Conservation (phyloP, 1,139 yeast genomes). For the Spathaspora sp. region DNA sequence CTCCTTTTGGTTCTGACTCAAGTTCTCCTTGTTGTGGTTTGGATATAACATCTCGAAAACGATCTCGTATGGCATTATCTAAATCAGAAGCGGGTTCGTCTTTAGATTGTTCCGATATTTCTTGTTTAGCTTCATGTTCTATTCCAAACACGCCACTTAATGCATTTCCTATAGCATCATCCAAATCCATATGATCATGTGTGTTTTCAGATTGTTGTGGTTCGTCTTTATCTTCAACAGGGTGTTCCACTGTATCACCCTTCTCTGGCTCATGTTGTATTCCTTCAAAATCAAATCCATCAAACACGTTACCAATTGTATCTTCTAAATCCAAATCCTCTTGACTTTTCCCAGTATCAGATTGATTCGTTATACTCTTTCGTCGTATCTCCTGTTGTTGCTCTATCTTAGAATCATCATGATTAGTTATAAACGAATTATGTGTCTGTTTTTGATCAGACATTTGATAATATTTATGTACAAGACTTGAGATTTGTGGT, state of each 20-base stretch:
- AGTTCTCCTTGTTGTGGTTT: neutral
- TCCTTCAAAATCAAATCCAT: constrained; percentile 23
- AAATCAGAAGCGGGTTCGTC: constrained; percentile 12
- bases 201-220: neutral
- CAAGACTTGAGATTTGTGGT: neutral
- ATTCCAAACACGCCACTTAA: constrained; percentile 5
- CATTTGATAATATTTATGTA: neutral
- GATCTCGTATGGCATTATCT: constrained; percentile 31
- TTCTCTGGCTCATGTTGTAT: constrained; percentile 6
- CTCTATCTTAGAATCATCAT: too few relatives aligned
- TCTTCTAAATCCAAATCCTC: constrained; percentile 24
- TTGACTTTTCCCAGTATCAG: neutral
- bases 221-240: constrained; percentile 3
- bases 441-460: neutral
- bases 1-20: neutral
- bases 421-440: neutral
- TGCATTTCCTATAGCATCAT: constrained; percentile 25
- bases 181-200: constrained; percentile 13
- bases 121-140: neutral
- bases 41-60: constrained; percentile 15
- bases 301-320: constrained; percentile 42
- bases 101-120: neutral
- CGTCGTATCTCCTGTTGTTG: constrained; percentile 1
- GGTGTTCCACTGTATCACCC: neutral
- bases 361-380: neutral